Conservation (phyloP, 2,329 filamentous ascomycete genomes). For the Zalaria sp. region DNA sequence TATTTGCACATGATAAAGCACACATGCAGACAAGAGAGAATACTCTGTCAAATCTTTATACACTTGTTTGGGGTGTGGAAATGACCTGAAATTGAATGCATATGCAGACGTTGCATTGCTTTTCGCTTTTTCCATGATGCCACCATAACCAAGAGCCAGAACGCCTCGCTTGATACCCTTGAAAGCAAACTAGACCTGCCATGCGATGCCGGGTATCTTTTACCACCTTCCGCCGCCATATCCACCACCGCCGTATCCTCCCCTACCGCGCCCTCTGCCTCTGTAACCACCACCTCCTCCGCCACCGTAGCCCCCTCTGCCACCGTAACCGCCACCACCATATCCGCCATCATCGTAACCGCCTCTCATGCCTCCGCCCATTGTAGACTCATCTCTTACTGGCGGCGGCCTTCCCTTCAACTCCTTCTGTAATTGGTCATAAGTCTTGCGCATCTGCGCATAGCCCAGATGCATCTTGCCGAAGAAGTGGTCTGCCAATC, state of each 20-base stretch:
- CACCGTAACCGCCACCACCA: constrained; percentile 32
- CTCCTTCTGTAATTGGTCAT: constrained; percentile 74
- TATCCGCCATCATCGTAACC: constrained; percentile 27
- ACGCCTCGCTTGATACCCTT: constrained; percentile 3
- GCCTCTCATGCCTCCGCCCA: constrained; percentile 24
- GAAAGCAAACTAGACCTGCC: background rate
- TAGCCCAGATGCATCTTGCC: constrained; percentile 99
- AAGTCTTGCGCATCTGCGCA: constrained; percentile 93
- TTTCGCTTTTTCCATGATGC: background rate
- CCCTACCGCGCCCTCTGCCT: constrained; percentile 9
- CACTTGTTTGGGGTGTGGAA: too few species aligned
- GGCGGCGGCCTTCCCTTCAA: constrained; percentile 58
- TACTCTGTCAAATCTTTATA: too few species aligned
- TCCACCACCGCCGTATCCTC: background rate
- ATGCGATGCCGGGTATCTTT: background rate
- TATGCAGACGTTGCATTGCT: too few species aligned
- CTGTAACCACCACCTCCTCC: constrained; percentile 11
- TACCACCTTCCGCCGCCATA: background rate
- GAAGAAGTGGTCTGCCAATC: constrained; percentile 94
- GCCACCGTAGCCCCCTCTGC: constrained; percentile 24
- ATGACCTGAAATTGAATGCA: too few species aligned
- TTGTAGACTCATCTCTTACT: constrained; percentile 32
- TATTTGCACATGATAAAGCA: too few species aligned
- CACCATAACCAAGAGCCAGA: background rate
- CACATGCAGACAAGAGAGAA: too few species aligned